Base-by-base conservation (phyloP, 2,329 filamentous ascomycete species). In the Neopestalotiopsis sp. region DNA sequence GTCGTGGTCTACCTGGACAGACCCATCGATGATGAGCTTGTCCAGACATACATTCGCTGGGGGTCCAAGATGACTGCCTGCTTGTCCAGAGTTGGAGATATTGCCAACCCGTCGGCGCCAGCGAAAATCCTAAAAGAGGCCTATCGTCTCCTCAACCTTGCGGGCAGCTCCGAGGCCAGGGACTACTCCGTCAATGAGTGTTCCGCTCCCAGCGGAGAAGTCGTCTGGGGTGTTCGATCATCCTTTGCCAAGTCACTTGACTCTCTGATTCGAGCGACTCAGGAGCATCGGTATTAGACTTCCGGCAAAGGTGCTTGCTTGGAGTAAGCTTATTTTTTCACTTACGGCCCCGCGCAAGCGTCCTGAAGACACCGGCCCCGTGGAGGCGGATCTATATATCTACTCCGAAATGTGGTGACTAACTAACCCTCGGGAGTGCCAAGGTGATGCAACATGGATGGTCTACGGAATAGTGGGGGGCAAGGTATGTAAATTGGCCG, bases 71-170 rank as follows among this genome's bases (percentile, higher is more conserved):
- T 66, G 28, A 58, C 65, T 1, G 56, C 45, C 42, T 40, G 60
- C 13, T 32, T 58, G 42, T 20, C 67, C 60, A 45, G 45, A 45
- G 4, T 76, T 78, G 4, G 57, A 14, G 30, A 59, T 3, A 30
- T 59, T 14, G 57, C 24, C 4, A 24, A 17, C 28, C 13, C 57
- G 10, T 30, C 57, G 3, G 57, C 57, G 2, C 57, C 57, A 4
- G 24, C n/a, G 7, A 59, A 28, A 10, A 59, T 59, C 13, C 24
- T 59, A 4, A 34, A 59, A 34, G 57, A 59, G 57, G 57, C 24
- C 20, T 24, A 30, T 28, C 6, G 57, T 17, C 20, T 59, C 2
- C 24, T 30, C 4, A 59, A 17, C 24, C 24, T 30, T 5, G 24
- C 4, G 12, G 24, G 14, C 4, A 59, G 9, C 6, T 17, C 30